Percentiles rank a stretch among this genome's conserved stretches.
These are phyloP conservation scores for Podospora didyma DNA, from an alignment of 495 filamentous ascomycete species.

Conservation along the genomic window DNA sequence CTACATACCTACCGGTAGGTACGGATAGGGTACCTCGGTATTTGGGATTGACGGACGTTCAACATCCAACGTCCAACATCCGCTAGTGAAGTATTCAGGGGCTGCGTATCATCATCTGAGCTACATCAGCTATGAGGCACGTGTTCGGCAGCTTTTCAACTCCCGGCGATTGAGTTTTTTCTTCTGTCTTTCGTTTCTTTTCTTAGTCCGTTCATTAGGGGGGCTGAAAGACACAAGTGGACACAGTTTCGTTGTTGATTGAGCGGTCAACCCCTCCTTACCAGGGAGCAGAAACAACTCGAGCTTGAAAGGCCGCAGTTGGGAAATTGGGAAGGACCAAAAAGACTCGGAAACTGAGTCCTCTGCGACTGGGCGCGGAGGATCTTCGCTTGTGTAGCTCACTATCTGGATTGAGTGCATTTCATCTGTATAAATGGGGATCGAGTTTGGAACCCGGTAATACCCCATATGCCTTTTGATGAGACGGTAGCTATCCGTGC, in stretches of 20 bases:
- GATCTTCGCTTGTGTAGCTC: too few species aligned
- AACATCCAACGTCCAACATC: not conserved
- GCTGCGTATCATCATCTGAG: slow-evolving; percentile 11
- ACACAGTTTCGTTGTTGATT: not conserved
- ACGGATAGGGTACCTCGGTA: not conserved
- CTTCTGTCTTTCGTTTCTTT: not conserved
- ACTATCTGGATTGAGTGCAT: not conserved
- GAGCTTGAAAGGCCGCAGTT: not conserved
- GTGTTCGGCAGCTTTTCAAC: not conserved
- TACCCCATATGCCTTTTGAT: not conserved
- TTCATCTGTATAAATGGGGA: not conserved
- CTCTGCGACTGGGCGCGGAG: too few species aligned
- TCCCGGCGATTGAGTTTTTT: not conserved
- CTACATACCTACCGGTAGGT: not conserved
- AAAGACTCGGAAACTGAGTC: not conserved
- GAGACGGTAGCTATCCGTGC: not conserved
- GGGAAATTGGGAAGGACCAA: not conserved
- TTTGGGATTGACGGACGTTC: not conserved
- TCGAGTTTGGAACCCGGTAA: not conserved
- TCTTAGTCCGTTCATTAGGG: not conserved
- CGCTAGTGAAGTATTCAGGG: not conserved
- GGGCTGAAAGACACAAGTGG: not conserved
- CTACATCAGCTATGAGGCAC: slow-evolving; percentile 3
- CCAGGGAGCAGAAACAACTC: not conserved
- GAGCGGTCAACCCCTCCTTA: not conserved